A percentile compares a stretch with the other conserved stretches of the same genome.
These are phyloP conservation scores for Puccinellia tenuiflora DNA, from an alignment of 176 grass and related monocot genomes.

Conservation along the genomic window DNA sequence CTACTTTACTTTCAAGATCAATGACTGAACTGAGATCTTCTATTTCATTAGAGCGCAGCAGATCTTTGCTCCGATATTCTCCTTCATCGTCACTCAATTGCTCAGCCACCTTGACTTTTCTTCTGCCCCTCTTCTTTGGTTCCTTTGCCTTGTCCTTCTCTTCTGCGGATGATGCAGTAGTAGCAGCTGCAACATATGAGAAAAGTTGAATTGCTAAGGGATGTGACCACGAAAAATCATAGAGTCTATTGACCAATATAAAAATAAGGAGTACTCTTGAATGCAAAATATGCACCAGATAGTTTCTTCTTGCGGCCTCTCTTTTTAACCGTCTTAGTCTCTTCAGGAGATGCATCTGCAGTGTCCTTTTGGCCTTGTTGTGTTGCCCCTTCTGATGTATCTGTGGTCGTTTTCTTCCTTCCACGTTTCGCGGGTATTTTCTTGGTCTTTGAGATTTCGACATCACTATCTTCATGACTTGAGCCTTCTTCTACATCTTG, in stretches of 20 bases:
- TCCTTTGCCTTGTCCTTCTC: constrained; percentile 38
- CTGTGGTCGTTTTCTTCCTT: constrained; percentile 39
- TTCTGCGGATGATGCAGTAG: constrained; percentile 19
- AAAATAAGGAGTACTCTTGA: not conserved
- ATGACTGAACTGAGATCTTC: not conserved
- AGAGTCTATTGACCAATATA: not conserved
- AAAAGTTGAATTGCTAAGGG: not conserved
- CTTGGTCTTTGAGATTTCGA: constrained; percentile 10
- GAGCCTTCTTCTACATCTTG: constrained; percentile 24
- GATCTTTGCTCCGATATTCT: constrained; percentile 14
- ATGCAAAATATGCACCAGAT: not conserved
- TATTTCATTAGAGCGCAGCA: not conserved
- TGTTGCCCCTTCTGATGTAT: not conserved
- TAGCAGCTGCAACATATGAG: constrained; percentile 27
- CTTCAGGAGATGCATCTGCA: constrained; percentile 32
- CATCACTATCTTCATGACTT: constrained; percentile 27
- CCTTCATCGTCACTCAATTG: constrained; percentile 7
- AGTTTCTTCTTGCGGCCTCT: constrained; percentile 48
- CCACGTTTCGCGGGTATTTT: constrained; percentile 33
- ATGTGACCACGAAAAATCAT: not conserved
- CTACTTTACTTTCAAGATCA: constrained; percentile 36
- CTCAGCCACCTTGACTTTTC: constrained; percentile 29
- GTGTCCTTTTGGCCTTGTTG: constrained; percentile 18
- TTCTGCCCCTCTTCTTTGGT: constrained; percentile 55
- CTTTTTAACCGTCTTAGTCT: constrained; percentile 38